phyloP scores from a whole-genome alignment of 2,329 filamentous ascomycete species.

The Amauroascus niger region DNA sequence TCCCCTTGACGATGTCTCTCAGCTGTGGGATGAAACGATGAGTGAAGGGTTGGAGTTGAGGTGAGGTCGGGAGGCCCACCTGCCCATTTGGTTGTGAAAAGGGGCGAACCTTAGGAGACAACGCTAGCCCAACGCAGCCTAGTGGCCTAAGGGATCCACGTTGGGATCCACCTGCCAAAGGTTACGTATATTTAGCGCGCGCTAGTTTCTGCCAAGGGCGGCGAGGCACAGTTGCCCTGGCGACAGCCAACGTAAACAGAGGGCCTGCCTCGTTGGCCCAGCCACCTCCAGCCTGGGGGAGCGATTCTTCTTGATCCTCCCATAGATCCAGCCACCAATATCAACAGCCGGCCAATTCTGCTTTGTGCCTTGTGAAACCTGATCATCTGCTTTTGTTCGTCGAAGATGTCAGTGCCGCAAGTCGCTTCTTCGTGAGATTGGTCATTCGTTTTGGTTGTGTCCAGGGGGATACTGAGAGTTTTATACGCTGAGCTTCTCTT shows the following conservation, averaged over 20 bases:
- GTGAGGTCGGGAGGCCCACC: background rate
- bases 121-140: background rate
- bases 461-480: background rate
- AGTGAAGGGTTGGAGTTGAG: too few species aligned
- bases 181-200: too few species aligned
- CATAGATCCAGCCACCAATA: slow-evolving; percentile 10
- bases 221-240: slow-evolving; percentile 26
- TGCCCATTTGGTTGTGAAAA: too few species aligned
- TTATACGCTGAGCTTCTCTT: background rate
- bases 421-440: slow-evolving; percentile 5
- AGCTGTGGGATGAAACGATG: too few species aligned
- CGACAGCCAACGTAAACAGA: slow-evolving; percentile 34
- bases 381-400: background rate
- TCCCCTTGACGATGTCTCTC: too few species aligned
- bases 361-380: too few species aligned
- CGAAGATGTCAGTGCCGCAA: background rate
- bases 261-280: slow-evolving; percentile 29
- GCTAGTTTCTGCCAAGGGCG: slow-evolving; percentile 21
- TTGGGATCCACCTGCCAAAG: slow-evolving; percentile 1
- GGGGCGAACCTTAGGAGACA: too few species aligned
- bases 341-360: too few species aligned
- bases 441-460: slow-evolving; percentile 1
- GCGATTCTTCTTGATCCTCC: background rate
- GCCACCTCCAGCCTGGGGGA: slow-evolving; percentile 26
- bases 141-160: background rate